Evolutionary conservation across 805 yeast genomes (phyloP), one percentile per base, ranked within the genome.

Genomic region (Yarrowia osloensis): DNA sequence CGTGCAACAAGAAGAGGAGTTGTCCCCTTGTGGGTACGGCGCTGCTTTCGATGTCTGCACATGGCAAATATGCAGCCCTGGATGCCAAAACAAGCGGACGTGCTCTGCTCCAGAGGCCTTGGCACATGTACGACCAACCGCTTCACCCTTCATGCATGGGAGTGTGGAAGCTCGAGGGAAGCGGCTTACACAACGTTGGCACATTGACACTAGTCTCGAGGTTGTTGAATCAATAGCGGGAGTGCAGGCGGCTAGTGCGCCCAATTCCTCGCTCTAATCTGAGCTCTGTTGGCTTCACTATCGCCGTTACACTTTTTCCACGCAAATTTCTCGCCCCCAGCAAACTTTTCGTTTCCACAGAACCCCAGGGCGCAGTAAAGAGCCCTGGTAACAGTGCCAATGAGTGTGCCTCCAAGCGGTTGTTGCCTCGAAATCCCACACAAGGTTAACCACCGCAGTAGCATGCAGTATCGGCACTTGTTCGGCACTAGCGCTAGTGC

Each of bases 381-480:
- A n/a, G n/a, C n/a, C n/a, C n/a, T n/a, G n/a, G n/a, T n/a, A n/a
- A n/a, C n/a, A n/a, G n/a, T n/a, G n/a, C n/a, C n/a, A n/a, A n/a
- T n/a, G n/a, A n/a, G n/a, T n/a, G n/a, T n/a, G n/a, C 44, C 44
- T 19, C 44, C 44, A 19, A 19, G 24, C 44, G 4, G 44, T 40
- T 40, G 44, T 42, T 42, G 47, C 47, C 47, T 22, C 13, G 47
- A 13, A 42, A 42, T 7, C 52, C 21, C 24, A 2, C 21, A 2
- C 39, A 49, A 49, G n/a, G 55, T 49, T 49, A 49, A 49, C 55
- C 55, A 49, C 55, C 52, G 55, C 55, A 49, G 55, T 19, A 49
- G 26, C 15, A 4, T 49, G 55, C 55, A 29, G 26, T 49, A 29
- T 49, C 37, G 54, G 35, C 39, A 15, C n/a, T 29, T 19, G n/a